Evolutionary conservation across 2,329 filamentous ascomycete genomes (phyloP).

Genomic region (Aspergillus sergii): DNA sequence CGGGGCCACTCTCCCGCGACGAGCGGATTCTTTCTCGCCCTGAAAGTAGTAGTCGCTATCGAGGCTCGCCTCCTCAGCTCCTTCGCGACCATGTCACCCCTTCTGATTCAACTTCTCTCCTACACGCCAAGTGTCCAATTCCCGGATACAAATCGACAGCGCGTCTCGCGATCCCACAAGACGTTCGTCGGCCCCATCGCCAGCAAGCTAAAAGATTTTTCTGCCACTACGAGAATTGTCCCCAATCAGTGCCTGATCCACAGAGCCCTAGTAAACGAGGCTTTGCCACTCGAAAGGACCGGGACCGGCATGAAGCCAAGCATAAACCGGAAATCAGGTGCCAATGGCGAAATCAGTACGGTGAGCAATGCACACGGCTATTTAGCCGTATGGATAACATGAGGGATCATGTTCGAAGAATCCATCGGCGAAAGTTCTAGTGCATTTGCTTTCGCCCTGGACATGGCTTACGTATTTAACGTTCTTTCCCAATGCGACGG

Average conservation of each 20-base stretch:
- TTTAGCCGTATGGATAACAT: conserved; percentile 1
- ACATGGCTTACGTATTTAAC: accelerated
- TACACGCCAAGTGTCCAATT: neutral
- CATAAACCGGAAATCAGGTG: neutral
- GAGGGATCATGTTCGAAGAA: neutral
- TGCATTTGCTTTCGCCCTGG: neutral
- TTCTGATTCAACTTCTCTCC: neutral
- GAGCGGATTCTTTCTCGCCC: neutral
- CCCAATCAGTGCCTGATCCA: neutral
- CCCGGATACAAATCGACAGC: neutral
- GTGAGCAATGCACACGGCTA: neutral
- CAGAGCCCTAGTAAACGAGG: neutral
- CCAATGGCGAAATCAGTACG: neutral
- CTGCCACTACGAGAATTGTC: neutral
- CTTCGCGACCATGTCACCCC: neutral
- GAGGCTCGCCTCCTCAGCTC: neutral
- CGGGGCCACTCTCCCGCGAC: neutral
- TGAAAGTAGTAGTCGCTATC: neutral
- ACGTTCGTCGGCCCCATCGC: neutral
- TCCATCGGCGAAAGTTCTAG: neutral
- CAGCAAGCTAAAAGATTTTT: neutral
- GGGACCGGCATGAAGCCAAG: neutral
- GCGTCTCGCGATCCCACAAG: neutral
- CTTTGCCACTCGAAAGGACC: neutral
- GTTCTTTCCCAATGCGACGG: neutral